phyloP scores from a whole-genome alignment of 2,329 filamentous ascomycete species.

The Pseudogymnoascus sp. region DNA sequence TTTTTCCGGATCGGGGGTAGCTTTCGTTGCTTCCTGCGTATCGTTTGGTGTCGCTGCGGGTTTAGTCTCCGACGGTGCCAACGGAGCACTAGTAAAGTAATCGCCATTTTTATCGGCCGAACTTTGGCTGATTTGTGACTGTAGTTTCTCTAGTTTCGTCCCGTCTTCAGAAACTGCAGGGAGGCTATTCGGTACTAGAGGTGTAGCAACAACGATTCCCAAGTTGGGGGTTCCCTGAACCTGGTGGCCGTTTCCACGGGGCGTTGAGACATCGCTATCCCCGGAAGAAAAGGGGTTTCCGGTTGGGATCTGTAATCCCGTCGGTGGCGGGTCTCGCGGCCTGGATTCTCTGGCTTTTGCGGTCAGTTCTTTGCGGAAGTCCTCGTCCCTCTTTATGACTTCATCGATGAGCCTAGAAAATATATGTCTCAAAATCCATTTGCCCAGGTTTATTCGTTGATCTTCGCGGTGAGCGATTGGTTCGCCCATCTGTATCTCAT shows the following conservation, averaged over 20 bases:
- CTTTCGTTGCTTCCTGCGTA: constrained; percentile 37
- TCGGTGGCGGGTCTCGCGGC: constrained; percentile 32
- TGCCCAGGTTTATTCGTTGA: constrained; percentile 92
- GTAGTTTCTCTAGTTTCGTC: constrained; percentile 46
- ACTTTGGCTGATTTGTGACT: constrained; percentile 50
- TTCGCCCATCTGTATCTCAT: constrained; percentile 70
- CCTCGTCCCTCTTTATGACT: constrained; percentile 75
- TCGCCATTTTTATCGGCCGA: constrained; percentile 58
- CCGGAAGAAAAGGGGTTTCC: constrained; percentile 32
- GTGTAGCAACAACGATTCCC: constrained; percentile 70
- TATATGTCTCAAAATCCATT: constrained; percentile 90
- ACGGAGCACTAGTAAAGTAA: constrained; percentile 63
- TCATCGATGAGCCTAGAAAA: constrained; percentile 87
- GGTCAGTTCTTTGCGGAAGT: constrained; percentile 62
- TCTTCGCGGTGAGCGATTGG: constrained; percentile 81
- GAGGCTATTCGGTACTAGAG: constrained; percentile 37
- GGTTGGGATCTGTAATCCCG: constrained; percentile 51
- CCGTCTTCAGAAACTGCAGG: constrained; percentile 43
- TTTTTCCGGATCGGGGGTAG: constrained; percentile 47
- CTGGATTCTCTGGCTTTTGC: constrained; percentile 45
- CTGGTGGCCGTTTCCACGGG: constrained; percentile 57
- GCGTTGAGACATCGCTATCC: constrained; percentile 28
- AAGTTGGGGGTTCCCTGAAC: constrained; percentile 66
- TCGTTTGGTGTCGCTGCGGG: constrained; percentile 41
- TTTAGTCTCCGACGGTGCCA: constrained; percentile 41